Base-by-base conservation (phyloP, 352 stramenopile species). In the Pythium plurisporium region DNA sequence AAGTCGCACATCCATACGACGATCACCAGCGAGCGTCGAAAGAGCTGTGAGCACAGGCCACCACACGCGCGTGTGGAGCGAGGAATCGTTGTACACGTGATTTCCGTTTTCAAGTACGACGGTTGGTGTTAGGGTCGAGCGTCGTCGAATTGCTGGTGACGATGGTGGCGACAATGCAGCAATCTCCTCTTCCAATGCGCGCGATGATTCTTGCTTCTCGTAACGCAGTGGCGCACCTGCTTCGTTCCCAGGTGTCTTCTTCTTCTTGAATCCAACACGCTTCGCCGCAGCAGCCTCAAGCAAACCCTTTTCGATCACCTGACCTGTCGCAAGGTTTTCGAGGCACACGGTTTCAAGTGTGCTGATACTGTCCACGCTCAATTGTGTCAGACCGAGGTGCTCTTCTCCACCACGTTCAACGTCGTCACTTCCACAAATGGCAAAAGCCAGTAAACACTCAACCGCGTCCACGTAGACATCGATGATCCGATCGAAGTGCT, bases 31-130 rank as follows among this genome's bases (percentile, higher is more conserved):
- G 14, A 96, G 76, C 27, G 89, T 93, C 0, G 91, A 96, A n/a
- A 99, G 70, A 23, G 96, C 97, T 6, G 98, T 95, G 43, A 99
- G 70, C 41, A 99, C 88, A 0, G 97, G 97, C 96, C 96, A 99
- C 83, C 79, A 91, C 62, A 90, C 79, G 20, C 82, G 71, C 14
- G 75, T 92, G 64, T 91, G 84, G 3, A 69, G 64, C 11, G 76
- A 65, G 0, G 75, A 86, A 62, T 94, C 83, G 29, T 82, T 94
- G 53, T 89, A 90, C 15, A 84, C 63, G 6, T 34, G 22, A 5
- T n/a, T 36, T 3, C 30, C 54, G 23, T 58, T 57, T 10, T 62
- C 44, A 11, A 34, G 33, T 6, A 34, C 15, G 1, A 47, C 29
- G 4, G 47, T 22, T n/a, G 49, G 30, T 15, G 63, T 45, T 2